Evolutionary conservation across 768 basidiomycete genomes (phyloP).

Genomic region (Leccinum obscurum): DNA sequence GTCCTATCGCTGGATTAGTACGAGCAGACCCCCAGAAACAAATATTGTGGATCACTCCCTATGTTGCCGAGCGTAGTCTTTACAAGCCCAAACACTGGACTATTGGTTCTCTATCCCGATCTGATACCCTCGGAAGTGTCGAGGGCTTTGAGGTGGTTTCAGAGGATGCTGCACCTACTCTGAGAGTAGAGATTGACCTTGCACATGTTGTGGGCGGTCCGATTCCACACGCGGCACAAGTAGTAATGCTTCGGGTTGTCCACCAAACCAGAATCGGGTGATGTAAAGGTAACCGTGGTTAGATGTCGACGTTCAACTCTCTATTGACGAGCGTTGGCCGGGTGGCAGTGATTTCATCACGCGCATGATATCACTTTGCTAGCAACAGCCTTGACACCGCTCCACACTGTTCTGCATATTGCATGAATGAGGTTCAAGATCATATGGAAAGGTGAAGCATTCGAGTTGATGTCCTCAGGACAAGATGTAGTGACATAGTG

Average conservation of each 20-base stretch:
- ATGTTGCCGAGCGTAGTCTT: constrained; percentile 79
- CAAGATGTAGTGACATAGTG: too few species aligned
- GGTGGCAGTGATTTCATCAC: constrained; percentile 13
- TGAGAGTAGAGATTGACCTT: constrained; percentile 72
- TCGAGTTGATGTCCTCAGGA: too few species aligned
- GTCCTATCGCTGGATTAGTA: constrained; percentile 83
- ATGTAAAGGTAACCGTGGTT: constrained; percentile 10
- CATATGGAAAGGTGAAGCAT: constrained; percentile 11
- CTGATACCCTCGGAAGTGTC: constrained; percentile 66
- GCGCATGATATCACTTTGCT: neutral
- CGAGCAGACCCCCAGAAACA: constrained; percentile 87
- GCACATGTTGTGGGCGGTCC: constrained; percentile 35
- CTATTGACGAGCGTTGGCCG: constrained; percentile 27
- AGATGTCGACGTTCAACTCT: constrained; percentile 14
- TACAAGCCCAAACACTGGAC: constrained; percentile 75
- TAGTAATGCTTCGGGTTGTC: constrained; percentile 12
- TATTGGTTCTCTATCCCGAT: constrained; percentile 47
- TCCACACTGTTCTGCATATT: constrained; percentile 12
- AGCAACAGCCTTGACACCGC: constrained; percentile 7
- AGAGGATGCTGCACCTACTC: constrained; percentile 65
- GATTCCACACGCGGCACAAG: constrained; percentile 26
- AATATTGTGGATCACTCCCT: constrained; percentile 82
- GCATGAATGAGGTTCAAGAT: constrained; percentile 13
- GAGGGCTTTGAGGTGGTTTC: constrained; percentile 86
- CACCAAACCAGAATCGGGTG: neutral